phyloP scores from a whole-genome alignment of 2,329 filamentous ascomycete species.

The Aspergillus bombycis region DNA sequence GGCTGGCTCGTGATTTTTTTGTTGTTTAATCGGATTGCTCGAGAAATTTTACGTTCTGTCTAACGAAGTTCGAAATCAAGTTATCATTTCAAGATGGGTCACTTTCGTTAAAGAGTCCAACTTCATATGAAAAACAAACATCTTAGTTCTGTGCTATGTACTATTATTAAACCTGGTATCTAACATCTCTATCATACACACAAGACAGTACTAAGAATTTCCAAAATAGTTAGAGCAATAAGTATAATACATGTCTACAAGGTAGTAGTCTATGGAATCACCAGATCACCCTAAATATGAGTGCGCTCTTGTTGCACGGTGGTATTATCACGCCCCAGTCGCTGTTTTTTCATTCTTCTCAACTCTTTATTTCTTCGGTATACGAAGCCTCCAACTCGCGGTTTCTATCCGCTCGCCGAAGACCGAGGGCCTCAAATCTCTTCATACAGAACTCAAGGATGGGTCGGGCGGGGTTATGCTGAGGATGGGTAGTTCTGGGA shows the following conservation, averaged over 20 bases:
- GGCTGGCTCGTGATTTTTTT: not conserved
- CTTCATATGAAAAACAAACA: not conserved
- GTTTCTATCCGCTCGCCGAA: constrained; percentile 36
- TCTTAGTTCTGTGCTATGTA: not conserved
- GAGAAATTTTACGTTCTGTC: not conserved
- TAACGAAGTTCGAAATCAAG: not conserved
- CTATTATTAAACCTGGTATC: constrained; percentile 1
- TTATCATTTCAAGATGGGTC: not conserved
- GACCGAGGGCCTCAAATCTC: constrained; percentile 32
- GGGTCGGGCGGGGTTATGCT: constrained; percentile 20
- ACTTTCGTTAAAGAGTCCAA: not conserved
- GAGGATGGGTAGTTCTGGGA: not conserved
- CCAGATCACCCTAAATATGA: not conserved
- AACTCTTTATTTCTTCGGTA: constrained; percentile 20
- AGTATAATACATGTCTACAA: not conserved
- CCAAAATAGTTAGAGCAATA: not conserved
- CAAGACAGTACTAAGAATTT: not conserved
- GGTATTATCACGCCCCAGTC: not conserved
- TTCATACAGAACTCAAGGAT: constrained; percentile 40
- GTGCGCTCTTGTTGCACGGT: not conserved
- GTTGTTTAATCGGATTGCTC: not conserved
- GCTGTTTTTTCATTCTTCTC: constrained; percentile 7
- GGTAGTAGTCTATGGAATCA: not conserved
- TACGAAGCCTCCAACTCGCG: constrained; percentile 38
- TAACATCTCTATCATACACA: constrained; percentile 1